Evolutionary conservation across 306 rosid genomes (phyloP), one percentile per base, ranked within the genome.

Genomic region (Trichosanthes truncata): DNA sequence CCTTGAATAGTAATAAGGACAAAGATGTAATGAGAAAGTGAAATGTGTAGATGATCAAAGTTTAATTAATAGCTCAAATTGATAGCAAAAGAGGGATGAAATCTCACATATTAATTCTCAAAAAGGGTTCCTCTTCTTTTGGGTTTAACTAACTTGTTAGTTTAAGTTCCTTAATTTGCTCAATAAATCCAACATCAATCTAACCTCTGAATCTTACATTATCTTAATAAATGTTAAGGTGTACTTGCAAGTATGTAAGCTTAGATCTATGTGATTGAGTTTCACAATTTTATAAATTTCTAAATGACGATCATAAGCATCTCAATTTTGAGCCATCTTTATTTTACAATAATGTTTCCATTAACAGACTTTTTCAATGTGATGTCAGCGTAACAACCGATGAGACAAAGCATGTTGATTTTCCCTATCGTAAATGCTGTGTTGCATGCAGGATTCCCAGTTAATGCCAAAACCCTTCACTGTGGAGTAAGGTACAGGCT

Each of bases 391-490:
- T 61, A 61, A n/a, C 68, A 6, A 33, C 18, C 29, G 31, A 67
- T 67, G 26, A n/a, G 48, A 43, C 76, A 69, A 40, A 43, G 55
- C 55, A 69, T 69, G 76, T 40, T 72, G 57, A 72, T 2, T 21
- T 56, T 71, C 76, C 36, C 21, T 71, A 12, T 71, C 12, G 51
- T 21, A 40, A 14, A 36, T 36, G 15, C 51, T 68, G 51, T 20
- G 41, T 21, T 68, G 75, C 51, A 67, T 14, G 51, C 1, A 23
- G 18, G 23, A 25, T 0, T 4, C 26, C 52, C 75, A 41, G 26
- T 68, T 68, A 72, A 72, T 72, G 59, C 25, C 77, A 72, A 69
- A 72, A 8, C 73, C 21, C 23, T 45, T 72, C 77, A 72, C 59
- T 23, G 31, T 68, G 29, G 21, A 3, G 18, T 2, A 68, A 12